Base-by-base conservation (phyloP, 2,329 filamentous ascomycete species). In the Phaeosphaeria sp. region DNA sequence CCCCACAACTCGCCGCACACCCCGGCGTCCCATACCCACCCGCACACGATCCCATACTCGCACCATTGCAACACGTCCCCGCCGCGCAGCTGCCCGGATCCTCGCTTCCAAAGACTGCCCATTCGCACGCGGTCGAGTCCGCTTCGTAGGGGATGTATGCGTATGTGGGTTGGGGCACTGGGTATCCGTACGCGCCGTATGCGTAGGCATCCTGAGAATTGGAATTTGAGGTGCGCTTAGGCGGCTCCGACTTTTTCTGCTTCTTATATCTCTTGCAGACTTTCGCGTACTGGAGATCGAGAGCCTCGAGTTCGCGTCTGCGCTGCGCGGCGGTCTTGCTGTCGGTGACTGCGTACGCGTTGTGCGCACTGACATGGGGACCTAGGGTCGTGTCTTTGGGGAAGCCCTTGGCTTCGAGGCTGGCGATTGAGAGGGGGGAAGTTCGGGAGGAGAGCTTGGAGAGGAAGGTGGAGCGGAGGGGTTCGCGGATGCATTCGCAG, bases 341-440 rank as follows among this genome's bases (percentile, higher is more conserved):
- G n/a, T 36, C 22, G 30, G 7, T n/a, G n/a, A n/a, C n/a, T n/a
- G n/a, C n/a, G n/a, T n/a, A 7, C 1, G 90, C 84, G 66, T 88
- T 92, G 79, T 94, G 91, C 0, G 89, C 83, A 0, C 88, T 91
- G 60, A 94, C 89, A 71, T 94, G 91, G 0, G 88, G 84, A 20
- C 85, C 87, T 52, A 83, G 85, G 49, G 84, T 78, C 2, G 82
- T 79, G 55, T 84, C 74, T 3, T 78, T 77, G 0, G 86, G 83
- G 36, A 67, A 57, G 2, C 46, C 51, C 22, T 62, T 64, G 22
- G 56, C 53, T 17, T 51, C 21, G 5, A 60, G 21, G 13, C 20
- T 42, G 15, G 49, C 51, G 43, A 67, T 40, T 27, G 51, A 44
- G 50, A 60, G 56, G 17, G 57, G 50, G 2, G 56, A 43, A 0